These are phyloP conservation scores for Chaetomiaceae sp. DNA, from an alignment of 2,329 filamentous ascomycete species.

Conservation along the genomic window DNA sequence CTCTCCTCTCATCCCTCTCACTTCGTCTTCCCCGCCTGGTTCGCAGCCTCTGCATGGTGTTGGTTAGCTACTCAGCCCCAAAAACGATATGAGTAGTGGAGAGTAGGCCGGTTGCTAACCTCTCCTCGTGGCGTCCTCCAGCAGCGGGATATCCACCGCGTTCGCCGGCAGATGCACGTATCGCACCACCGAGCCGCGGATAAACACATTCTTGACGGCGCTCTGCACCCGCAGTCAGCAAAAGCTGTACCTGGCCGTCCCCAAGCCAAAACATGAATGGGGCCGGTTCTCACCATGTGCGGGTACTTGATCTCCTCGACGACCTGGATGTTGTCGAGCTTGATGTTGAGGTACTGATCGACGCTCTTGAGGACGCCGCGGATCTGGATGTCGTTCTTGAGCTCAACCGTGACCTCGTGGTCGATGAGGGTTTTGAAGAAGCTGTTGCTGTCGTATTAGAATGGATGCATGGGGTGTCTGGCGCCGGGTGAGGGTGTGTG, in stretches of 20 bases:
- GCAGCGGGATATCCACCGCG: slow-evolving; percentile 76
- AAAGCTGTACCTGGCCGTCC: no score
- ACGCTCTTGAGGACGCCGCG: slow-evolving; percentile 93
- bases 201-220: slow-evolving; percentile 93
- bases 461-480: no score
- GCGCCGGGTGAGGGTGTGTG: no score
- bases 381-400: slow-evolving; percentile 99
- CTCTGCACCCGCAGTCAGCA: no score
- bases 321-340: slow-evolving; percentile 91
- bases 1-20: no score
- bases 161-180: slow-evolving; percentile 84
- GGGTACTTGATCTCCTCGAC: slow-evolving; percentile 93
- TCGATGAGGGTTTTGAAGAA: slow-evolving; percentile 99
- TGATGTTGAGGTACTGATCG: slow-evolving; percentile 98
- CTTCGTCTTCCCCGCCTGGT: no score
- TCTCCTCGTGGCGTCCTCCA: slow-evolving; percentile 89
- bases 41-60: no score
- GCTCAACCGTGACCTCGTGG: slow-evolving; percentile 93
- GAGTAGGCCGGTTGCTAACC: no score
- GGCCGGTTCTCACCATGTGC: slow-evolving; percentile 77
- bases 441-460: slow-evolving; percentile 45
- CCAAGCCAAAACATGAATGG: no score
- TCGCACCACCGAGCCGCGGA: slow-evolving; percentile 84
- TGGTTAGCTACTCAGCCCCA: no score
- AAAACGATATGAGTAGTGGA: no score